Evolutionary conservation across 352 stramenopile species (phyloP).

Genomic region (Pythium dissimile): DNA sequence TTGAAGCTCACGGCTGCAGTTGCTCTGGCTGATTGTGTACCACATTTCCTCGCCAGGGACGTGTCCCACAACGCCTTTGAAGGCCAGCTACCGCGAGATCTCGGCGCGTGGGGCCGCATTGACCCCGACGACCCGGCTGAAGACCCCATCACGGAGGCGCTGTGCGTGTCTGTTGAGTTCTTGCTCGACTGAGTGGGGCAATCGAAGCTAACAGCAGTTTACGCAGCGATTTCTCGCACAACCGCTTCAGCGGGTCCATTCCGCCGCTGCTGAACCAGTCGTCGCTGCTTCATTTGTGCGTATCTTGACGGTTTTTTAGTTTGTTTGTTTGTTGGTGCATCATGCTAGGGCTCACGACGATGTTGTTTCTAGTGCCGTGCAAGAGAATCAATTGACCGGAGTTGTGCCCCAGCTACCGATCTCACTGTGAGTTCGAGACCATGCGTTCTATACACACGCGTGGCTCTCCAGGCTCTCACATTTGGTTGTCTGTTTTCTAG

Average conservation of each 20-base stretch:
- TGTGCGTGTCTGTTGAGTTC: too few relatives aligned
- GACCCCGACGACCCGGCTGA: conserved; percentile 53
- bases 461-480: too few relatives aligned
- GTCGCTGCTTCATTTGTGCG: conserved; percentile 46
- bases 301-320: neutral
- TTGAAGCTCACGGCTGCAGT: neutral
- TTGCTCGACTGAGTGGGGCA: too few relatives aligned
- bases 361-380: conserved; percentile 11
- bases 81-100: conserved; percentile 32
- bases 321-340: neutral
- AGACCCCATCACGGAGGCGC: conserved; percentile 30
- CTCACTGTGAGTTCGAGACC: conserved; percentile 21
- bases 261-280: conserved; percentile 45
- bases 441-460: too few relatives aligned
- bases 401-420: conserved; percentile 5
- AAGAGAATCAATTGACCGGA: conserved; percentile 18
- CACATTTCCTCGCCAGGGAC: conserved; percentile 38
- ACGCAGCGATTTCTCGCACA: conserved; percentile 46
- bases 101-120: conserved; percentile 40
- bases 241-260: conserved; percentile 36
- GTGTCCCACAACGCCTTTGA: conserved; percentile 48
- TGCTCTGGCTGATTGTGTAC: neutral
- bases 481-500: neutral
- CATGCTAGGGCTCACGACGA: neutral
- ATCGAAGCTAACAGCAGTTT: neutral